phyloP scores from a whole-genome alignment of 140 eudicot species.

The Cichorium intybus region DNA sequence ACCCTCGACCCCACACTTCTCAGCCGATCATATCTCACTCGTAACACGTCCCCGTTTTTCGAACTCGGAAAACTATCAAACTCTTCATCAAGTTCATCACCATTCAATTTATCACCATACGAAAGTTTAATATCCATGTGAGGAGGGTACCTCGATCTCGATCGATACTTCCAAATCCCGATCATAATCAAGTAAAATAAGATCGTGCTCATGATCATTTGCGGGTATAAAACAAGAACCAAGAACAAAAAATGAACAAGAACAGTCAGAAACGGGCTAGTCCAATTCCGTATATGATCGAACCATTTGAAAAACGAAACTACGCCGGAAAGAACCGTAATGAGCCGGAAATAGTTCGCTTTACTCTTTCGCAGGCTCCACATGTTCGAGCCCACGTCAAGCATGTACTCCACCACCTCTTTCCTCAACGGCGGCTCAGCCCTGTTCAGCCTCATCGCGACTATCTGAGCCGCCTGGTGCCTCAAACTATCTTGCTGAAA shows the following conservation, averaged over 20 bases:
- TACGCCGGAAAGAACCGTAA: slow-evolving; percentile 30
- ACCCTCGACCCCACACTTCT: slow-evolving; percentile 51
- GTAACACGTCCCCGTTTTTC: slow-evolving; percentile 32
- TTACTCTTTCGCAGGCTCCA: slow-evolving; percentile 64
- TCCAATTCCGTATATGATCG: slow-evolving; percentile 44
- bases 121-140: slow-evolving; percentile 65
- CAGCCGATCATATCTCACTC: slow-evolving; percentile 57
- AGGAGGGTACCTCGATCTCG: slow-evolving; percentile 58
- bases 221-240: slow-evolving; percentile 39
- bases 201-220: slow-evolving; percentile 31
- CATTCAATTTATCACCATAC: slow-evolving; percentile 27
- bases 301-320: slow-evolving; percentile 35
- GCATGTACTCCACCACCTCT: slow-evolving; percentile 78
- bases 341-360: slow-evolving; percentile 47
- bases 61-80: slow-evolving; percentile 62
- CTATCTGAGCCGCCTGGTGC: slow-evolving; percentile 57
- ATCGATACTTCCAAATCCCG: slow-evolving; percentile 48
- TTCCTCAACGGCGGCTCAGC: slow-evolving; percentile 70
- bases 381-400: slow-evolving; percentile 61
- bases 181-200: slow-evolving; percentile 33
- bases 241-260: slow-evolving; percentile 42
- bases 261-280: slow-evolving; percentile 39
- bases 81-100: slow-evolving; percentile 71
- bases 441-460: slow-evolving; percentile 45
- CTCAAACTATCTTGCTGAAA: slow-evolving; percentile 45